Base-by-base conservation (phyloP, 2,329 filamentous ascomycete species). In the Dothiorella sarmentorum region DNA sequence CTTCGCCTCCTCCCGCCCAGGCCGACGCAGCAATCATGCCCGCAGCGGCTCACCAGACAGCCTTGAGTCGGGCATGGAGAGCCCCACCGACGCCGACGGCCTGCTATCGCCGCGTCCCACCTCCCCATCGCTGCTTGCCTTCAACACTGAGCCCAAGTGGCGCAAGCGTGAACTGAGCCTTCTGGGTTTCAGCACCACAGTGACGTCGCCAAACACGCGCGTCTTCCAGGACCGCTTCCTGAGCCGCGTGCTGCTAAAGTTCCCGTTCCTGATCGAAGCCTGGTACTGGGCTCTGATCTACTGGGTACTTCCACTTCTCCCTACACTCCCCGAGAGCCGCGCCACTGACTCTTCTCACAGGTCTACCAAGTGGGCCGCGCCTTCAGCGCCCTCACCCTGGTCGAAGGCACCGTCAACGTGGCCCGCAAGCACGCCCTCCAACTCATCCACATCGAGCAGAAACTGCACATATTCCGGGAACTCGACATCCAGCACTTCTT, bases 251-350 rank as follows among this genome's bases (percentile, higher is more conserved):
- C 78, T 90, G 13, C 78, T 78, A 59, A 86, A 83, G 67, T 84
- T 89, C 63, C 88, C 88, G 0, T 91, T 91, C 68, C 71, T 90
- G 26, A 85, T 85, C 1, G 88, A 91, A 71, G 86, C 83, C 38
- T 90, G 87, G 86, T 90, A 90, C 66, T 90, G 87, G 87, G 83
- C 85, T 2, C 74, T 89, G 62, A 85, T 90, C 52, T 90, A 90
- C 75, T 90, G 87, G 86, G 87, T 89, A 80, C 65, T 81, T 68
- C 27, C n/a, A 57, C 20, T 40, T 40, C 9, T 56, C 43, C 13
- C 42, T 20, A 38, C 27, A 29, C 4, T 29, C 4, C 33, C n/a
- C 15, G 18, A 11, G 27, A 7, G 10, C 15, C 11, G n/a, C 11
- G n/a, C 18, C 29, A 24, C 55, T 58, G 22, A 45, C 42, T 20